Base-by-base conservation (phyloP, 352 stramenopile species). In the Phytophthora agathidicida region DNA sequence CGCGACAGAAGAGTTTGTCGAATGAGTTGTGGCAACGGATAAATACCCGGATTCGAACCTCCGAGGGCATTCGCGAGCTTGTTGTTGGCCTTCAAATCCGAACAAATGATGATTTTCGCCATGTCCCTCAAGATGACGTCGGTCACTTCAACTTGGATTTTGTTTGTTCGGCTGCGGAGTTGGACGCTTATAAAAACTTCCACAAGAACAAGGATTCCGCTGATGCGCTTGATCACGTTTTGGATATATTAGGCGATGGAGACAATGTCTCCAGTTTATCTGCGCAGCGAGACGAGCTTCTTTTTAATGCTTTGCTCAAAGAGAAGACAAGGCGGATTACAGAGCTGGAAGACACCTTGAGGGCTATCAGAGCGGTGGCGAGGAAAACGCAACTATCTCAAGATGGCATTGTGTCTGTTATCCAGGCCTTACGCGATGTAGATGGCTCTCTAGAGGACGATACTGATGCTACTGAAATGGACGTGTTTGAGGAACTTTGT, bases 251-350 rank as follows among this genome's bases (percentile, higher is more conserved):
- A 19, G 43, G 41, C 23, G 56, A 66, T 11, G 47, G 50, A 33
- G 41, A 27, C 26, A 61, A 23, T 9, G 38, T 86, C 8, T 73
- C 71, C 14, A 46, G 17, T 6, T 33, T 46, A 30, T 63, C 45
- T 27, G 44, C 79, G 17, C 64, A 73, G 20, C 65, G 64, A 24
- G 76, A 87, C 22, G 55, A 79, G 11, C 41, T 71, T 32, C 19
- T 91, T 27, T 31, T 89, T 17, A 77, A 68, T 16, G 54, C 53
- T 2, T 63, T 95, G 30, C 49, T 83, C 17, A 76, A 78, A 32
- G 83, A 93, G 36, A 91, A 93, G 44, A 60, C 71, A 5, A 83
- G 76, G 32, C 77, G 83, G 10, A 54, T 88, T 20, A 54, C 55
- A 3, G 77, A 93, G 42, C 51, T 83, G 26, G 77, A 93, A 39